These are phyloP conservation scores for Geotrichum klebahnii DNA, from an alignment of 1,139 yeast genomes.

Conservation along the genomic window DNA sequence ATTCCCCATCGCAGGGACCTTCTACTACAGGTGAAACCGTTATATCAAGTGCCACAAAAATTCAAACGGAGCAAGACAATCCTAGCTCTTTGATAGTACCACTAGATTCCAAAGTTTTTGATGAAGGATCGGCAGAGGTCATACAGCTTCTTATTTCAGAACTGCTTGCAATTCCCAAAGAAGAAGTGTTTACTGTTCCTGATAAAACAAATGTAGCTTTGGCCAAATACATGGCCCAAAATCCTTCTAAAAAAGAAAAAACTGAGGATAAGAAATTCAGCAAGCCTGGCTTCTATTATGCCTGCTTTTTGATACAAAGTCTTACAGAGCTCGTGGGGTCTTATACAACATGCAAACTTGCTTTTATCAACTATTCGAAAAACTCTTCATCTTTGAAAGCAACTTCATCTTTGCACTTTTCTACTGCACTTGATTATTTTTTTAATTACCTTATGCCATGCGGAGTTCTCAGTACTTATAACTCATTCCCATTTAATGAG, in stretches of 20 bases:
- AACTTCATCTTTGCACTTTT: conserved; percentile 48
- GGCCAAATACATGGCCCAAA: conserved; percentile 24
- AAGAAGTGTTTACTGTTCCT: conserved; percentile 33
- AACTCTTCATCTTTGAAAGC: conserved; percentile 39
- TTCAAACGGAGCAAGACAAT: background rate
- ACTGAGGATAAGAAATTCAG: conserved; percentile 34
- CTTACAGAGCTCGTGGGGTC: conserved; percentile 72
- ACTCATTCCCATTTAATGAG: conserved; percentile 27
- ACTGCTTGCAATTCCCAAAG: conserved; percentile 47
- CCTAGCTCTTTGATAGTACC: background rate
- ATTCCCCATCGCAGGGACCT: conserved; percentile 16
- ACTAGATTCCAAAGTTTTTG: conserved; percentile 4
- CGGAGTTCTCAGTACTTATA: conserved; percentile 39
- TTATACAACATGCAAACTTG: conserved; percentile 75
- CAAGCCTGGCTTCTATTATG: conserved; percentile 56
- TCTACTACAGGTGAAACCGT: background rate
- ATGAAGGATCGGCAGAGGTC: conserved; percentile 51
- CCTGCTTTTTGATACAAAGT: conserved; percentile 62
- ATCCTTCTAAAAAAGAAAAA: conserved; percentile 30
- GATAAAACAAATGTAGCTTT: conserved; percentile 28
- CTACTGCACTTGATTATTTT: conserved; percentile 72
- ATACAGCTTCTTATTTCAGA: conserved; percentile 60
- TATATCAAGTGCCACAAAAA: background rate
- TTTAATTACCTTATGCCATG: conserved; percentile 68
- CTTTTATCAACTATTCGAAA: conserved; percentile 72